A percentile compares a stretch with the other conserved stretches of the same genome.
phyloP scores from a whole-genome alignment of 1,139 yeast genomes.

The Yamadazyma dushanensis region DNA sequence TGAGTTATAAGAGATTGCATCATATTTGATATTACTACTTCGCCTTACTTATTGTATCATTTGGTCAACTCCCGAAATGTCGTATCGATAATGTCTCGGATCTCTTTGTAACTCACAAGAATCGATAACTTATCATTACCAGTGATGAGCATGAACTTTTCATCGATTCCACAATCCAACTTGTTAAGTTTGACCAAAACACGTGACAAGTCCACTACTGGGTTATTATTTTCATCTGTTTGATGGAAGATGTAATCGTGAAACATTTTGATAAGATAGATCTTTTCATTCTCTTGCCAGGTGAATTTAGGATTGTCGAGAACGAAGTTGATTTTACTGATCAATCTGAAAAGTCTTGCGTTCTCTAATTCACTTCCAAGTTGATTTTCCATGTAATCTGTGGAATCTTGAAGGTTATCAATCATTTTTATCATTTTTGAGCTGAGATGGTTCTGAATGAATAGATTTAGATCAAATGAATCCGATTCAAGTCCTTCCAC shows the following conservation, averaged over 20 bases:
- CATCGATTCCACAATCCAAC: slow-evolving; percentile 90
- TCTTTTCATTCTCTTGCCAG: slow-evolving; percentile 78
- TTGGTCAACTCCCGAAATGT: slow-evolving; percentile 61
- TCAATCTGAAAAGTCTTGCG: slow-evolving; percentile 77
- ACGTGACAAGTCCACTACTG: slow-evolving; percentile 79
- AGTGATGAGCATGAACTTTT: slow-evolving; percentile 73
- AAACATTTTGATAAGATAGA: slow-evolving; percentile 75
- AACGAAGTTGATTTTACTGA: slow-evolving; percentile 78
- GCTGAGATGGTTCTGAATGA: slow-evolving; percentile 33
- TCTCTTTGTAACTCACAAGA: slow-evolving; percentile 75
- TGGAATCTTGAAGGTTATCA: slow-evolving; percentile 55
- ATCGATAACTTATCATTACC: slow-evolving; percentile 82
- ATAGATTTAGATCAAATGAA: slow-evolving; percentile 22
- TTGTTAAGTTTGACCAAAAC: slow-evolving; percentile 80
- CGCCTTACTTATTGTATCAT: slow-evolving; percentile 1
- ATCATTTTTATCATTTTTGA: slow-evolving; percentile 34
- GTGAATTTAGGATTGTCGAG: slow-evolving; percentile 67
- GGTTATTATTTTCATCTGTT: slow-evolving; percentile 72
- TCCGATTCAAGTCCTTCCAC: slow-evolving; percentile 9
- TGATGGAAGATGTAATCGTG: slow-evolving; percentile 87
- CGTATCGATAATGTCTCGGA: slow-evolving; percentile 70
- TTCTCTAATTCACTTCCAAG: slow-evolving; percentile 80
- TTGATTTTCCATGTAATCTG: slow-evolving; percentile 68
- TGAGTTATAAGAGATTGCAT: too few species aligned
- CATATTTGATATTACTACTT: too few species aligned